Evolutionary conservation across 2,329 filamentous ascomycete species (phyloP).

Genomic region (Pestalotiopsis sp.): DNA sequence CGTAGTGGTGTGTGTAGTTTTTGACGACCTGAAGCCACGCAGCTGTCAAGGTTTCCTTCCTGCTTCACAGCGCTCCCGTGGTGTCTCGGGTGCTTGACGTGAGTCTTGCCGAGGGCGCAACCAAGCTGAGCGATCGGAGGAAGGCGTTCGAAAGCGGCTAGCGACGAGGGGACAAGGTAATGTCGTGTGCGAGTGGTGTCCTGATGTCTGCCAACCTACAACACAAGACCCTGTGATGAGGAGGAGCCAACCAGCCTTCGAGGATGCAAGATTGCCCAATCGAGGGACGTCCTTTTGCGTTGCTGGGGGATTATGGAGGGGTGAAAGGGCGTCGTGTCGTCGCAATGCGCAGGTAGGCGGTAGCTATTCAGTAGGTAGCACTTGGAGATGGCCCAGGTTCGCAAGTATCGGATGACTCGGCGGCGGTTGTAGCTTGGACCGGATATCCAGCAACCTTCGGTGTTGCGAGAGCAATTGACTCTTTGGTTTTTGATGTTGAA

Average conservation of each 20-base stretch:
- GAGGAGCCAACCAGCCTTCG: not conserved
- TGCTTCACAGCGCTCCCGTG: constrained; percentile 3
- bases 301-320: not conserved
- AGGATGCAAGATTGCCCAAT: constrained; percentile 4
- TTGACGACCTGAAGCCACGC: constrained; percentile 1
- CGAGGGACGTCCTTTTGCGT: not conserved
- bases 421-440: not conserved
- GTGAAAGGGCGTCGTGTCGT: not conserved
- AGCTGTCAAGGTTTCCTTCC: constrained; percentile 2
- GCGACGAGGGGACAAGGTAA: constrained; percentile 1
- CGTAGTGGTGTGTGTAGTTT: constrained; percentile 18
- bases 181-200: not conserved
- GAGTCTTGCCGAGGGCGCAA: constrained; percentile 1
- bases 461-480: not conserved
- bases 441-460: not conserved
- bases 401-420: not conserved
- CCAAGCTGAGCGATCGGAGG: not conserved
- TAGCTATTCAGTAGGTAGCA: not conserved
- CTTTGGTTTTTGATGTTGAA: not conserved
- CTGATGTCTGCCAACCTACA: not conserved
- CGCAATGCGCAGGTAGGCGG: not conserved
- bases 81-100: constrained; percentile 1
- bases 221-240: constrained; percentile 5
- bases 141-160: not conserved
- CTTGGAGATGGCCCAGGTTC: not conserved